Evolutionary conservation across 2,329 filamentous ascomycete species (phyloP), one percentile per base, ranked within the genome.

Genomic region (Xylogone sp.): DNA sequence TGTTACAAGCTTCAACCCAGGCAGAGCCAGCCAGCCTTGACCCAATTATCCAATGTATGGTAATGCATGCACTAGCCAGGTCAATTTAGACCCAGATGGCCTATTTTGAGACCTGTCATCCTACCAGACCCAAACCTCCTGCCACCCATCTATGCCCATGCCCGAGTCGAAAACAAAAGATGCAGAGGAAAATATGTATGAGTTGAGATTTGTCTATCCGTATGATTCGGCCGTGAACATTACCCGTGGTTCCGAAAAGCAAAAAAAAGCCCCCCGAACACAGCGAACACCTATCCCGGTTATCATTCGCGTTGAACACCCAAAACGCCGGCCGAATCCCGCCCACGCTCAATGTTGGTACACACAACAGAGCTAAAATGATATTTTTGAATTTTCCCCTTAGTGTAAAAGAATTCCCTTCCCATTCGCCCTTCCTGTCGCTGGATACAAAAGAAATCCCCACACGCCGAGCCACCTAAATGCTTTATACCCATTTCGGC

Each of bases 261-360:
- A 27, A 34, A 42, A 27, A 34, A 39, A 47, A 34, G 34, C 44
- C 42, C 42, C 46, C 46, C 53, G 46, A 48, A 16, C 46, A 42
- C 45, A 45, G n/a, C 44, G 45, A 47, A 29, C 34, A 19, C 29
- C 31, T 4, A n/a, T 22, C 39, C 16, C 42, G 13, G 19, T 31
- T 46, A 42, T 42, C 27, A 27, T 42, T 29, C 39, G n/a, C 22
- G 34, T 49, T 48, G 43, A 45, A 51, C 44, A 29, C 24, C 46
- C 42, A 18, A 45, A 51, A 51, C 43, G 44, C 50, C 50, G 10
- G 29, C 29, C 19, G 29, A 49, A 42, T 18, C 12, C n/a, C 57
- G 54, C 57, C 53, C 42, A 43, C 52, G 61, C 63, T 65, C 62
- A 55, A 65, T 61, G 59, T 62, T 61, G 58, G 45, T 60, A 57